These are phyloP conservation scores for Xylariaceae sp. DNA, from an alignment of 2,329 filamentous ascomycete genomes.

Conservation along the genomic window DNA sequence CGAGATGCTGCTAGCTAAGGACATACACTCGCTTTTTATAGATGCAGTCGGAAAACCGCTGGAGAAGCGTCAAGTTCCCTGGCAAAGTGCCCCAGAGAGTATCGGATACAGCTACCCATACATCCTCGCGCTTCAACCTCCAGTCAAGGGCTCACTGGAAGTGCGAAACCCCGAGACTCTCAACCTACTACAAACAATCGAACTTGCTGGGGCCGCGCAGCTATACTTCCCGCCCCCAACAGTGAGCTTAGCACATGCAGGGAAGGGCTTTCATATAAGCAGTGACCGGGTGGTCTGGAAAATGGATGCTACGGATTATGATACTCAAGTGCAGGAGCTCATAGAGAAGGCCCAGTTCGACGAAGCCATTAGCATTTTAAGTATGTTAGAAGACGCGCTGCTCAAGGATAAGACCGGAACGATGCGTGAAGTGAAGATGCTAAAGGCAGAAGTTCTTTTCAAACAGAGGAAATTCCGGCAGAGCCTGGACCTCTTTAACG, in stretches of 20 bases:
- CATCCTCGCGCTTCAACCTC: constrained; percentile 82
- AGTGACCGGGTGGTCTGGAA: constrained; percentile 94
- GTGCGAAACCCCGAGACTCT: constrained; percentile 92
- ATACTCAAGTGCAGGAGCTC: constrained; percentile 84
- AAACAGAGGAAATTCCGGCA: constrained; percentile 81
- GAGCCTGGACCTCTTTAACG: constrained; percentile 85
- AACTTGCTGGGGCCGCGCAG: constrained; percentile 79
- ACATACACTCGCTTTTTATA: constrained; percentile 94
- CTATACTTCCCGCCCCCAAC: constrained; percentile 93
- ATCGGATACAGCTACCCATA: constrained; percentile 98
- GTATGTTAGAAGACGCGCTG: constrained; percentile 91
- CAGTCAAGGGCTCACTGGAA: constrained; percentile 83
- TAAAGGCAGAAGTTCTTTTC: constrained; percentile 88
- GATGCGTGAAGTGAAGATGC: constrained; percentile 84
- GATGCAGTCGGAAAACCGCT: constrained; percentile 81
- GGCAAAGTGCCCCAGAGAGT: constrained; percentile 84
- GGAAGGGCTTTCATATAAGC: constrained; percentile 91
- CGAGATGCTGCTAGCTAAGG: constrained; percentile 92
- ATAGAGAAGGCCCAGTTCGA: constrained; percentile 77
- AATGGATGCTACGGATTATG: constrained; percentile 92
- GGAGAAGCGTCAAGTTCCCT: constrained; percentile 88
- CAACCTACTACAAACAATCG: constrained; percentile 84
- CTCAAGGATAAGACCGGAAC: constrained; percentile 81
- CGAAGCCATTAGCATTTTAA: constrained; percentile 87
- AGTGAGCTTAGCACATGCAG: constrained; percentile 91